phyloP scores from a whole-genome alignment of 2,329 filamentous ascomycete species.

The Stromatinia cepivora region DNA sequence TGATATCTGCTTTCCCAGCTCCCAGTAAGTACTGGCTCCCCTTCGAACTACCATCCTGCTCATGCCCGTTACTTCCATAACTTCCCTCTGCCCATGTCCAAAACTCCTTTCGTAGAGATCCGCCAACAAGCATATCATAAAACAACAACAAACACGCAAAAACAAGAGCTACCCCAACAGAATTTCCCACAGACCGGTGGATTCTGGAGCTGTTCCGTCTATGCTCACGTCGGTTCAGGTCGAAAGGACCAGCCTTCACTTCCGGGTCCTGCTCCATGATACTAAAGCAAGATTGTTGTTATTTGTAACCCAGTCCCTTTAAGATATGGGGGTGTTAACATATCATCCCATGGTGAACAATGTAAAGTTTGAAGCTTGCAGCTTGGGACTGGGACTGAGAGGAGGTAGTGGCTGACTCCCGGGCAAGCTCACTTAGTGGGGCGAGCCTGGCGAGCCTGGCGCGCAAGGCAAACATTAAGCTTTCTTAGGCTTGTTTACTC shows the following conservation, averaged over 20 bases:
- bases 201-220: conserved; percentile 1
- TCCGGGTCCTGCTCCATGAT: conserved; percentile 12
- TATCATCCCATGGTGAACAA: conserved; percentile 17
- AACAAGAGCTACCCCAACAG: not conserved
- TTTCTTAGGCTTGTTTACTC: conserved; percentile 4
- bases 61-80: not conserved
- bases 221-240: conserved; percentile 4
- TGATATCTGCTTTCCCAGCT: conserved; percentile 72
- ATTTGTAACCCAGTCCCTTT: not conserved
- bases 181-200: not conserved
- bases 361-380: conserved; percentile 10
- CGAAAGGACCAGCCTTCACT: conserved; percentile 17
- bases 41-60: conserved; percentile 24
- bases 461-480: conserved; percentile 22
- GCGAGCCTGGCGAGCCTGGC: conserved; percentile 21
- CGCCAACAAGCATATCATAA: not conserved
- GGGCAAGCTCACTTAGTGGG: conserved; percentile 2
- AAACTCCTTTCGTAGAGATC: conserved; percentile 7
- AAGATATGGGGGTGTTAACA: not conserved
- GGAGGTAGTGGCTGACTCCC: not conserved
- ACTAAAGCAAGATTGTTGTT: not conserved
- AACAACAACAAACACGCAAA: not conserved
- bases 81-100: conserved; percentile 22
- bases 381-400: not conserved
- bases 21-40: conserved; percentile 58